Conservation (phyloP, 345 rosid genomes). For the Sisymbrium altissimum region DNA sequence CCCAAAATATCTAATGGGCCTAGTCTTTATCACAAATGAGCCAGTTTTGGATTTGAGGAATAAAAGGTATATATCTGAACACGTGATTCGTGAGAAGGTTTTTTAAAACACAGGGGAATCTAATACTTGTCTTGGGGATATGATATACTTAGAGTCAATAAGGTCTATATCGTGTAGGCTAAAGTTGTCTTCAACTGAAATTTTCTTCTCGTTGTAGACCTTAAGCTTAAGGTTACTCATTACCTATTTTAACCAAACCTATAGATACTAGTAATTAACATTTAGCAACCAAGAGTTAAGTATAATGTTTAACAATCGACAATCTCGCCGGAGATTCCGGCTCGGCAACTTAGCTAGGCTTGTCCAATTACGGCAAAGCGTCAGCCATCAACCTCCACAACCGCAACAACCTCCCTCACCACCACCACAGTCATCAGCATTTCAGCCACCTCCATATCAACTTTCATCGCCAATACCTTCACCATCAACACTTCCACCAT, state of each 20-base stretch:
- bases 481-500: neutral
- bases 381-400: slow-evolving; percentile 4
- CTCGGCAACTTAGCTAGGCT: slow-evolving; percentile 35
- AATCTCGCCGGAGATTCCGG: slow-evolving; percentile 30
- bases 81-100: slow-evolving; percentile 12
- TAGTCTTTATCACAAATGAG: neutral
- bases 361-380: slow-evolving; percentile 30
- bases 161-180: slow-evolving; percentile 11
- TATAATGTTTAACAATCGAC: slow-evolving; percentile 29
- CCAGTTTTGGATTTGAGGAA: neutral
- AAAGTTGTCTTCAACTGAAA: slow-evolving; percentile 10
- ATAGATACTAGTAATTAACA: too few species aligned
- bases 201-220: neutral
- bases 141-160: slow-evolving; percentile 7
- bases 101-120: neutral
- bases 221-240: neutral
- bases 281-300: neutral
- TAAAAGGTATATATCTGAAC: neutral
- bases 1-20: neutral
- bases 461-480: neutral
- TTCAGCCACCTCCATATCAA: neutral
- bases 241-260: neutral
- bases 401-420: neutral
- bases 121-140: slow-evolving; percentile 8
- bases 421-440: slow-evolving; percentile 15